These are phyloP conservation scores for Lactifluus volemus DNA, from an alignment of 768 basidiomycete genomes.

Conservation along the genomic window DNA sequence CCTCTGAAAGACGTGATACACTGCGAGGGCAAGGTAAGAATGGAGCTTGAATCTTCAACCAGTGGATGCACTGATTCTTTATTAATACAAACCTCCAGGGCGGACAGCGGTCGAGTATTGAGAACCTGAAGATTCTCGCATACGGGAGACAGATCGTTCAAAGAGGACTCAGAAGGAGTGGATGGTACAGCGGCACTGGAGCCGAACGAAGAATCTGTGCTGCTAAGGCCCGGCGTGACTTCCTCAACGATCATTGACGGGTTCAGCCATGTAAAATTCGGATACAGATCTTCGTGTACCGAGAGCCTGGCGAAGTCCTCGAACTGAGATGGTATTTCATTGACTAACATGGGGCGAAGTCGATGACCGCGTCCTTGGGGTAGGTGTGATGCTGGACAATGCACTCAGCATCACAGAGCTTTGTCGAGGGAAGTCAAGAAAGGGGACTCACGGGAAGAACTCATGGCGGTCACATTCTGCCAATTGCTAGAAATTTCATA, in stretches of 20 bases:
- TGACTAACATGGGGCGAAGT: not conserved
- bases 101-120: not conserved
- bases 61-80: not conserved
- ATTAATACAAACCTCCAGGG: not conserved
- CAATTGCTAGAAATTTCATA: not conserved
- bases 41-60: not conserved
- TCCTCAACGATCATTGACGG: not conserved
- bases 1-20: not conserved
- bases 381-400: not conserved
- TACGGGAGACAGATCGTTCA: not conserved
- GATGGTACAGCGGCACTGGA: not conserved
- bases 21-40: not conserved
- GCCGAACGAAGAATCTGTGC: not conserved
- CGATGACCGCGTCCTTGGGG: not conserved
- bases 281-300: not conserved
- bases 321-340: not conserved
- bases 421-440: not conserved
- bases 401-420: not conserved
- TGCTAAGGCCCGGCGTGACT: not conserved
- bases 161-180: not conserved
- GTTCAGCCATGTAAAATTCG: constrained; percentile 6
- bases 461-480: not conserved
- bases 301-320: not conserved
- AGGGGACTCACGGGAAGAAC: not conserved
- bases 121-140: not conserved